A percentile compares a stretch with the other conserved stretches of the same genome.
Evolutionary conservation across 495 filamentous ascomycete species (phyloP).

Genomic region (Neurospora sp.): DNA sequence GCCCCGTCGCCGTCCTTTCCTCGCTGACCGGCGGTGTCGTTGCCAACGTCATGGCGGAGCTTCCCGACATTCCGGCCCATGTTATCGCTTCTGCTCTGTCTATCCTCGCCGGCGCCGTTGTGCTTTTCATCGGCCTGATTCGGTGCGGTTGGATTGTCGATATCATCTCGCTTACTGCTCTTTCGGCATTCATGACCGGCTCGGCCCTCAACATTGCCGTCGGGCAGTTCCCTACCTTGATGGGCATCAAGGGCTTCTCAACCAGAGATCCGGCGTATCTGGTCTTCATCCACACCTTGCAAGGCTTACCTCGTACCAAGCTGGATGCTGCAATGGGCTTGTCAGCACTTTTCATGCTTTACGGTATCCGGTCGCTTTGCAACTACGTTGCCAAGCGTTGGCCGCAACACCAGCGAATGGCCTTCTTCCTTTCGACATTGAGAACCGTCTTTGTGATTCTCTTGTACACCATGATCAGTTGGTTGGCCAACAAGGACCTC

Average conservation of each 20-base stretch:
- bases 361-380: constrained; percentile 64
- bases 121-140: constrained; percentile 68
- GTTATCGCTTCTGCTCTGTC: constrained; percentile 72
- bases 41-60: constrained; percentile 38
- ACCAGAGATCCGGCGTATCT: constrained; percentile 71
- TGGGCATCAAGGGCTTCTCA: constrained; percentile 72
- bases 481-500: constrained; percentile 57
- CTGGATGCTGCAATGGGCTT: constrained; percentile 87
- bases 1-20: constrained; percentile 95
- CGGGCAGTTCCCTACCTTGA: constrained; percentile 77
- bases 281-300: constrained; percentile 80
- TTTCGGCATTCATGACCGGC: constrained; percentile 96
- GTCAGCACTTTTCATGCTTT: constrained; percentile 72
- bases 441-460: constrained; percentile 88
- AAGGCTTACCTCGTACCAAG: constrained; percentile 55
- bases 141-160: constrained; percentile 90
- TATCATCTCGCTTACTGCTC: constrained; percentile 83
- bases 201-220: constrained; percentile 84
- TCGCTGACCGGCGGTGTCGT: constrained; percentile 80
- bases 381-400: constrained; percentile 56
- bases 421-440: constrained; percentile 85
- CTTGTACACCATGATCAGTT: constrained; percentile 89
- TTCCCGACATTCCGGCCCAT: constrained; percentile 49
- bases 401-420: constrained; percentile 59
- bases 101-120: constrained; percentile 72